phyloP scores from a whole-genome alignment of 441 rosid species.

The Breynia disticha region DNA sequence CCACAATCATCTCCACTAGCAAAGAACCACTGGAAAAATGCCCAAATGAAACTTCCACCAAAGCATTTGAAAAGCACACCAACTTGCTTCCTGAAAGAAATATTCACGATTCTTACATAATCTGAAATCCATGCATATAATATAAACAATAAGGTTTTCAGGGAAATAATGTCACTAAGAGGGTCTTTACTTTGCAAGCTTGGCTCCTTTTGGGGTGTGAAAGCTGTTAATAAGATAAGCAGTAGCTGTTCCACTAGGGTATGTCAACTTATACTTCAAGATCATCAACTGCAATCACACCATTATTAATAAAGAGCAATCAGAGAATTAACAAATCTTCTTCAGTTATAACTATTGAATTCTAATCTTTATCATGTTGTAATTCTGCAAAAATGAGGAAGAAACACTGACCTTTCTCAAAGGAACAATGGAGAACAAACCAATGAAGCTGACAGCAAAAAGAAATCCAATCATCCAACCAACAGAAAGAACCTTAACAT shows the following conservation, averaged over 20 bases:
- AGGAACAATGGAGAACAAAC: conserved; percentile 71
- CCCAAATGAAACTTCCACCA: conserved; percentile 50
- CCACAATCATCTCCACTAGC: conserved; percentile 65
- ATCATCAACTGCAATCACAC: conserved; percentile 52
- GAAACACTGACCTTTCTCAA: conserved; percentile 49
- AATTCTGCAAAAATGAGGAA: neutral
- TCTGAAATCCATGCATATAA: too few relatives aligned
- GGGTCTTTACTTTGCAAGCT: conserved; percentile 55
- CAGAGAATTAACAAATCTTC: too few relatives aligned
- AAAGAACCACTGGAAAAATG: conserved; percentile 84
- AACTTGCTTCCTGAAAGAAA: conserved; percentile 59
- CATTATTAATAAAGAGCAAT: too few relatives aligned
- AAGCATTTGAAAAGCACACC: conserved; percentile 46
- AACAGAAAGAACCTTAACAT: conserved; percentile 49
- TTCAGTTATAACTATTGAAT: neutral
- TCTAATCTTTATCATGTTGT: neutral
- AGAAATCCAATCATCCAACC: conserved; percentile 82
- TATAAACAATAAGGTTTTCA: too few relatives aligned
- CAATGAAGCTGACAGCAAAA: conserved; percentile 74
- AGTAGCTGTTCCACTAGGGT: conserved; percentile 90
- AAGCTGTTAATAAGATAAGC: conserved; percentile 91
- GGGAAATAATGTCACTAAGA: neutral
- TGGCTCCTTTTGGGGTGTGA: conserved; percentile 89
- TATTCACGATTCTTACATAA: too few relatives aligned
- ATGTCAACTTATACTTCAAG: conserved; percentile 64